These are phyloP conservation scores for Malassezia sympodialis DNA, from an alignment of 1,284 basidiomycete species.

Conservation along the genomic window DNA sequence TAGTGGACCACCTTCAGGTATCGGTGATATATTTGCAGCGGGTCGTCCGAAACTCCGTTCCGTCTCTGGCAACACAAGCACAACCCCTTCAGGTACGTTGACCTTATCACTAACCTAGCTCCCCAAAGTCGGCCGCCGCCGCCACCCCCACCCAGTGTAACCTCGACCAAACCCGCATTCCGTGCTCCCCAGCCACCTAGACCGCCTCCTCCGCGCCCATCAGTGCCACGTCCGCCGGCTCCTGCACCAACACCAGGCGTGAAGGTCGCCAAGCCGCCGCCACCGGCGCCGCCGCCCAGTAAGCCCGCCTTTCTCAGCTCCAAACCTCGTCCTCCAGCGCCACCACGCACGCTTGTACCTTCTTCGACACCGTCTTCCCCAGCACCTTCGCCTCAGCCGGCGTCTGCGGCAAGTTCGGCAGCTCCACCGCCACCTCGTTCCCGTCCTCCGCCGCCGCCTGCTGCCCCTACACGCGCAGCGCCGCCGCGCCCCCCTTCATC, in stretches of 20 bases:
- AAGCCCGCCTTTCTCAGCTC: conserved; percentile 4
- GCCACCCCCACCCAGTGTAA: conserved; percentile 3
- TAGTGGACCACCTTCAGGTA: conserved; percentile 51
- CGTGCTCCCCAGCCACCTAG: conserved; percentile 5
- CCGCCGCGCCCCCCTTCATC: conserved; percentile 12
- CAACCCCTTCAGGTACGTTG: neutral
- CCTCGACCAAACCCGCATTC: neutral
- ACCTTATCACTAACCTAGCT: neutral
- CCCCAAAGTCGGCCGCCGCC: conserved; percentile 7
- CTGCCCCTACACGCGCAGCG: conserved; percentile 15
- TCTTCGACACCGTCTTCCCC: neutral
- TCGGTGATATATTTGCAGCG: conserved; percentile 75
- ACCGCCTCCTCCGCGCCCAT: conserved; percentile 7
- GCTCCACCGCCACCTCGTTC: conserved; percentile 8
- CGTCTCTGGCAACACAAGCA: neutral
- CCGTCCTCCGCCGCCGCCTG: conserved; percentile 11
- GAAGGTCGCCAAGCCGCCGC: conserved; percentile 1
- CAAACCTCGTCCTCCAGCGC: conserved; percentile 11
- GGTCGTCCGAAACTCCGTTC: conserved; percentile 75
- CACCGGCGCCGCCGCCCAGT: conserved; percentile 14
- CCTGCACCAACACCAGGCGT: neutral
- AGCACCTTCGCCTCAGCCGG: neutral
- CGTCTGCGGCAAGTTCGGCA: conserved; percentile 7
- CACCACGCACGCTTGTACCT: neutral
- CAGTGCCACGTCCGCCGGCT: neutral